Evolutionary conservation across 345 rosid genomes (phyloP), one percentile per base, ranked within the genome.

Genomic region (Lenwebbia sp.): DNA sequence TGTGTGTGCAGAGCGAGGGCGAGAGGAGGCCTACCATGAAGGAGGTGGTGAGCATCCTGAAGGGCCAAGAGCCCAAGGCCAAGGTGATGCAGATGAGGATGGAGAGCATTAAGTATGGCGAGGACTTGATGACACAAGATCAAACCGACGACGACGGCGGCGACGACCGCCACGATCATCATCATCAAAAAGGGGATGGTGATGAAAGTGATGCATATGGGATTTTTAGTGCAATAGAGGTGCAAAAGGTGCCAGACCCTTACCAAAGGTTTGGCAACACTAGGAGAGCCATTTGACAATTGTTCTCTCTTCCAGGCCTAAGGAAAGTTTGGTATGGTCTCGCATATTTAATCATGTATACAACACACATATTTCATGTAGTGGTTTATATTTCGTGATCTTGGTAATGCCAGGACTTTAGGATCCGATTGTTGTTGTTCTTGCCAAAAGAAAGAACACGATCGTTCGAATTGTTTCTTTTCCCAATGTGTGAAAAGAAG

Each of bases 1-100:
- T 94, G 26, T 96, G 99, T 81, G 94, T 94, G 82, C 98, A 93
- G 86, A 92, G 49, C 51, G 96, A 94, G 89, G 90, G 92, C 3
- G 98, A 94, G 83, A 89, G 88, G 84, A 87, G 99, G 82, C 98
- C 98, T 1, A 93, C 88, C 26, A 96, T 96, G 98, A 93, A 92
- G 89, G 93, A 93, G 85, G 98, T 95, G 10, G 96, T 94, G 52
- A 87, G 87, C 70, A 90, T 95, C 89, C 87, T 96, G 28, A 93
- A 93, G 92, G 94, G 93, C 75, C 82, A 87, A 74, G 96, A 91
- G 47, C 87, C 87, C 30, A 55, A 55, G 85, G 93, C 89, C 37
- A 90, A 88, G 23, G 70, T 74, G 90, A 60, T 60, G 84, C 88
- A 87, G 21, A 84, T 86, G 76, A 92, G 94, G 87, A 88, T 93